Evolutionary conservation across 2,329 filamentous ascomycete species (phyloP).

Genomic region (Madurella fahalii): DNA sequence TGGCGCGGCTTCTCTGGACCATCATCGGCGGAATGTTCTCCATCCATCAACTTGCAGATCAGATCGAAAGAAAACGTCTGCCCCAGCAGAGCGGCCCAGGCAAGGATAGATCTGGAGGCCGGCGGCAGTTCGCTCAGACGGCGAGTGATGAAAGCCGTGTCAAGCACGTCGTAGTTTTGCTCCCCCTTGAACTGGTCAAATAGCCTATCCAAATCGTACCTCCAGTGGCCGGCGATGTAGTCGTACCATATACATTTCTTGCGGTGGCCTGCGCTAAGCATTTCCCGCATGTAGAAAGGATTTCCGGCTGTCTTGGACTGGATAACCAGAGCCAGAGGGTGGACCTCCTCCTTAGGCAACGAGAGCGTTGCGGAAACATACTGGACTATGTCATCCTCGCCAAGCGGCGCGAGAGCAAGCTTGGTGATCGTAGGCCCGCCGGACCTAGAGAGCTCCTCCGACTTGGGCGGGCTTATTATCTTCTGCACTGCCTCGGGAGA

Average conservation of each 20-base stretch:
- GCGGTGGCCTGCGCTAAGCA: conserved; percentile 80
- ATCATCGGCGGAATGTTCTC: conserved; percentile 58
- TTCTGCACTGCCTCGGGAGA: conserved; percentile 50
- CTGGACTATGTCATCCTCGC: conserved; percentile 72
- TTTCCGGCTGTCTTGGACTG: conserved; percentile 87
- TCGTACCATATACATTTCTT: conserved; percentile 90
- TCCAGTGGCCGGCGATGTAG: conserved; percentile 77
- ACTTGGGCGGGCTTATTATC: conserved; percentile 51
- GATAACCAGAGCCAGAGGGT: conserved; percentile 76
- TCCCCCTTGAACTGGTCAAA: conserved; percentile 81
- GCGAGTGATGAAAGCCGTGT: conserved; percentile 76
- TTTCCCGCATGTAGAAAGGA: conserved; percentile 86
- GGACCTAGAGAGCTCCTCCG: conserved; percentile 45
- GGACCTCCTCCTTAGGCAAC: conserved; percentile 64
- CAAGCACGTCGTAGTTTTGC: conserved; percentile 72
- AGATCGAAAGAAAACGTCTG: conserved; percentile 80
- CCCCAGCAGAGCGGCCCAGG: conserved; percentile 82
- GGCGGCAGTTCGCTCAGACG: conserved; percentile 71
- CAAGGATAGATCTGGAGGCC: conserved; percentile 71
- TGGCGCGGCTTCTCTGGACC: conserved; percentile 27
- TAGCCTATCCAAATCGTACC: conserved; percentile 78
- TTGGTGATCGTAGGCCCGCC: conserved; percentile 59
- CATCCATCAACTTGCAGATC: conserved; percentile 70
- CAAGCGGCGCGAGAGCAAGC: conserved; percentile 68
- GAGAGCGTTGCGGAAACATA: conserved; percentile 82